Evolutionary conservation across 1,284 basidiomycete genomes (phyloP).

Genomic region (Puccinia hordei): DNA sequence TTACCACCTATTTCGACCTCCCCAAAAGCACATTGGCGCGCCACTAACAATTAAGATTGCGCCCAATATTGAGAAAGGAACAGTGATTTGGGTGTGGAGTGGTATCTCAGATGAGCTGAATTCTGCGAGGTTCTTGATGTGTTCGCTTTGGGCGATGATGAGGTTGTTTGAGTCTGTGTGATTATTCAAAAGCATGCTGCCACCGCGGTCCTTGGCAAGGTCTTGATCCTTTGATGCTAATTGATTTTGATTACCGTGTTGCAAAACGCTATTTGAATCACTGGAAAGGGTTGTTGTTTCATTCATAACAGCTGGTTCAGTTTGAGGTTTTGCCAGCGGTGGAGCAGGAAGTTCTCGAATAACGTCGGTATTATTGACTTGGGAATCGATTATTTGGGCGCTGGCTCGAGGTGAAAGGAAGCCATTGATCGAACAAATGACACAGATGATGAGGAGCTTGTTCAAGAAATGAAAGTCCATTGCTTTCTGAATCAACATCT

Average conservation of each 20-base stretch:
- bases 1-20: constrained; percentile 45
- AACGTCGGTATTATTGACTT: background rate
- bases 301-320: background rate
- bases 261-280: background rate
- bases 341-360: background rate
- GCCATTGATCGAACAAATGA: background rate
- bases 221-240: background rate
- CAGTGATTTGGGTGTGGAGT: constrained; percentile 32
- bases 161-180: background rate
- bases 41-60: constrained; percentile 35
- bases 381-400: background rate
- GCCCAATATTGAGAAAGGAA: constrained; percentile 37
- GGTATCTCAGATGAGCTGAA: background rate
- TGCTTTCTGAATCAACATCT: background rate
- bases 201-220: background rate
- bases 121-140: background rate
- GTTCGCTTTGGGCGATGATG: background rate
- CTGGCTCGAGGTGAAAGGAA: background rate
- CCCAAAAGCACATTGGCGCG: constrained; percentile 45
- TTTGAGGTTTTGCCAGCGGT: background rate
- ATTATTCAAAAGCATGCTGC: background rate
- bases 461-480: background rate
- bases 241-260: background rate
- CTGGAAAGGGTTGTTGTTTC: background rate
- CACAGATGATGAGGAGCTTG: background rate